Conservation (phyloP, 371 early-diverging fungal genomes). For the Mucor ambiguus region DNA sequence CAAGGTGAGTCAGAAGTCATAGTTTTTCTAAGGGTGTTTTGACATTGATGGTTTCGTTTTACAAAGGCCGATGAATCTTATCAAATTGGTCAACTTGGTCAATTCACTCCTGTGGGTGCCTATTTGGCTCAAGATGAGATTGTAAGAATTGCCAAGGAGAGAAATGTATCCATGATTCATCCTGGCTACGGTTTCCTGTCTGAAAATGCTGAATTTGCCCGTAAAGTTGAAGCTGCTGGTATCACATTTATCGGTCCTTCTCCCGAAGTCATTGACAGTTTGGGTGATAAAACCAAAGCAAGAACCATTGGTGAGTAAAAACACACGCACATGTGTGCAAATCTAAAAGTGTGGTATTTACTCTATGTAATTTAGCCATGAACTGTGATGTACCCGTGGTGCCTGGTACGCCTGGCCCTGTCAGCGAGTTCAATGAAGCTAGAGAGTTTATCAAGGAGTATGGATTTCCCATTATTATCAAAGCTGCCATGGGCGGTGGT, state of each 20-base stretch:
- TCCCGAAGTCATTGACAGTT: conserved; percentile 82
- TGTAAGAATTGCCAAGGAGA: conserved; percentile 80
- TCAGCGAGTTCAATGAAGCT: conserved; percentile 67
- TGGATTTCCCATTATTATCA: conserved; percentile 96
- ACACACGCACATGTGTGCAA: neutral
- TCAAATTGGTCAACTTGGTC: conserved; percentile 84
- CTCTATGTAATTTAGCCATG: conserved; percentile 57
- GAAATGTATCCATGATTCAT: conserved; percentile 82
- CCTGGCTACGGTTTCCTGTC: conserved; percentile 92
- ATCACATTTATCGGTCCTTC: conserved; percentile 92
- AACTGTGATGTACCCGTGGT: conserved; percentile 84
- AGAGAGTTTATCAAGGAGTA: conserved; percentile 75
- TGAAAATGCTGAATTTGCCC: conserved; percentile 90
- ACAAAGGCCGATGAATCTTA: conserved; percentile 88
- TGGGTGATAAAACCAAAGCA: conserved; percentile 97
- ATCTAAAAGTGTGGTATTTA: too few relatives aligned
- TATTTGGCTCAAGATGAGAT: conserved; percentile 95
- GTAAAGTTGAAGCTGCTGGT: conserved; percentile 86
- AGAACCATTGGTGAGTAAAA: conserved; percentile 68
- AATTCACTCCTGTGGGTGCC: conserved; percentile 88
- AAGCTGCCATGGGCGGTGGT: conserved; percentile 97
- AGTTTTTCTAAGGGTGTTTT: neutral
- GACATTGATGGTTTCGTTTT: neutral
- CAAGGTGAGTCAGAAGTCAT: conserved; percentile 58
- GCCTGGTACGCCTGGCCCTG: conserved; percentile 88